Conservation (phyloP, 1,284 basidiomycete genomes). For the Anthracocystis panici-leucophaei region DNA sequence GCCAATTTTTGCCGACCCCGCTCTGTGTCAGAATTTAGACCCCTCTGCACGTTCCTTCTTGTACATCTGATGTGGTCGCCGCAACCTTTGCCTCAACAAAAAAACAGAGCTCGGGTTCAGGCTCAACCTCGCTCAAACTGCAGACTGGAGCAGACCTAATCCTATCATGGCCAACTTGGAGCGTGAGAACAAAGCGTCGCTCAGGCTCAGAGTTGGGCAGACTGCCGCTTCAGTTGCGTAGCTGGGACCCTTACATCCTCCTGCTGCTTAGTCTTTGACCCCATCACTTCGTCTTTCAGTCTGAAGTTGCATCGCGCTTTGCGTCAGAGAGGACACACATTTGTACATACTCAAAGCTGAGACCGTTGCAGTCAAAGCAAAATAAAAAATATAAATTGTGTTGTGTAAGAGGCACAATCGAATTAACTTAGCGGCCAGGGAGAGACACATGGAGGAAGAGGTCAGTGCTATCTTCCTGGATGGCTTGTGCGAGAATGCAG, state of each 20-base stretch:
- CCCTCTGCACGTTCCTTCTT: slow-evolving; percentile 40
- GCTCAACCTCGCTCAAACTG: neutral
- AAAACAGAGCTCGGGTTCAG: neutral
- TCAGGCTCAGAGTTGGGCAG: slow-evolving; percentile 1
- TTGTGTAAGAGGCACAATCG: neutral
- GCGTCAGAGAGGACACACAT: neutral
- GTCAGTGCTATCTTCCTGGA: neutral
- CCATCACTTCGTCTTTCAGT: neutral
- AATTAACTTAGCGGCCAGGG: neutral
- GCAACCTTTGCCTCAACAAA: slow-evolving; percentile 8
- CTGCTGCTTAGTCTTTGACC: neutral
- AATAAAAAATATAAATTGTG: too few species aligned
- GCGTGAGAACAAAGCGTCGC: neutral
- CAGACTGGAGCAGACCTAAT: neutral
- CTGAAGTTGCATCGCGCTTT: neutral
- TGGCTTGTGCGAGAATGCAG: slow-evolving; percentile 33
- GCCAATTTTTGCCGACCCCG: slow-evolving; percentile 22
- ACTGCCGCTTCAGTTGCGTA: neutral
- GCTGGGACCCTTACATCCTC: too few species aligned
- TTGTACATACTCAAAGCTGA: neutral
- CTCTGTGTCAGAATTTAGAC: slow-evolving; percentile 20
- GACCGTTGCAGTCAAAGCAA: neutral
- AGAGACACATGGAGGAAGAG: slow-evolving; percentile 1
- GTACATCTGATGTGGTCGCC: slow-evolving; percentile 11
- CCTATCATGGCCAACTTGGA: neutral